Conservation (phyloP, 768 basidiomycete species). For the Paxillus rubicundulus region DNA sequence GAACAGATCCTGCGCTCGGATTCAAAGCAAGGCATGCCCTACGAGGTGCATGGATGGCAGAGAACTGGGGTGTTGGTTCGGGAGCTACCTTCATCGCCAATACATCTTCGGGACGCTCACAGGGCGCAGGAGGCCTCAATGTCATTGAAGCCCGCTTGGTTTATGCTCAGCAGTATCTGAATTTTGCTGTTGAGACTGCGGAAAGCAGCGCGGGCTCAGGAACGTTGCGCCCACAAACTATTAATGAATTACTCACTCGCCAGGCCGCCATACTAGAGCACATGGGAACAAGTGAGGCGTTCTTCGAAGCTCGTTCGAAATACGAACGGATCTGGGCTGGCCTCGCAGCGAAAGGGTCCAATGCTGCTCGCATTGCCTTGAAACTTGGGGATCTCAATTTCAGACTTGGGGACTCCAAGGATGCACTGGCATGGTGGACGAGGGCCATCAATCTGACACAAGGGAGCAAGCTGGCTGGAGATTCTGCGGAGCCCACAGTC, state of each 20-base stretch:
- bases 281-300: slow-evolving; percentile 49
- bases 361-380: slow-evolving; percentile 54
- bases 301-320: slow-evolving; percentile 52
- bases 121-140: slow-evolving; percentile 37
- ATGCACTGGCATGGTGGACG: slow-evolving; percentile 69
- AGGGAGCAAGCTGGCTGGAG: slow-evolving; percentile 26
- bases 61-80: slow-evolving; percentile 58
- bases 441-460: slow-evolving; percentile 50
- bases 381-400: slow-evolving; percentile 68
- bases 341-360: slow-evolving; percentile 37
- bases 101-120: slow-evolving; percentile 31
- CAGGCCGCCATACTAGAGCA: slow-evolving; percentile 60
- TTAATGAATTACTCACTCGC: slow-evolving; percentile 52
- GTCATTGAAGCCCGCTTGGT: slow-evolving; percentile 55
- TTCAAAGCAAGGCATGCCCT: slow-evolving; percentile 58
- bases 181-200: slow-evolving; percentile 46
- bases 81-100: slow-evolving; percentile 38
- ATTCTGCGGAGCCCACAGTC: slow-evolving; percentile 24
- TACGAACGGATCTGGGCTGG: slow-evolving; percentile 59
- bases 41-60: slow-evolving; percentile 70
- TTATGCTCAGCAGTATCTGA: slow-evolving; percentile 53
- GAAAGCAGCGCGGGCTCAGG: slow-evolving; percentile 38
- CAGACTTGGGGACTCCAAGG: slow-evolving; percentile 49
- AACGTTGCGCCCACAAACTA: slow-evolving; percentile 47
- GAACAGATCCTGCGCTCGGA: slow-evolving; percentile 72